Evolutionary conservation across 1,139 yeast genomes (phyloP).

Genomic region (Geotrichum phurueaensis): DNA sequence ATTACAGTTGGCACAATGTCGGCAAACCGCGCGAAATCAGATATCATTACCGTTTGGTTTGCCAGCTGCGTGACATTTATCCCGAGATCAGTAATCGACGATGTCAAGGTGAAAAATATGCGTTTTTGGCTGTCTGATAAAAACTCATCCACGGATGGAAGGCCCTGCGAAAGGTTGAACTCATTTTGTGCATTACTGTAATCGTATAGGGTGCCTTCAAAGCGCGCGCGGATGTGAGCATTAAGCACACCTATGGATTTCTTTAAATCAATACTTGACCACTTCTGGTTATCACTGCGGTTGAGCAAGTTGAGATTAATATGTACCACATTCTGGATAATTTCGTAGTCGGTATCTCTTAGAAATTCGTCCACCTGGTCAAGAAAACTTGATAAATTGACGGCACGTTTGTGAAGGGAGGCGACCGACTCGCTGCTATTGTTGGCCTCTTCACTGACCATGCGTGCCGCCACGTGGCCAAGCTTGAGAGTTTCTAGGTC

Average conservation of each 20-base stretch:
- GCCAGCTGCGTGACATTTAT: neutral
- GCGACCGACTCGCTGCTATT: slow-evolving; percentile 32
- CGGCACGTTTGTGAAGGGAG: neutral
- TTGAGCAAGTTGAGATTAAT: slow-evolving; percentile 40
- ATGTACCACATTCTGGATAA: slow-evolving; percentile 50
- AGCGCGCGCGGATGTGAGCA: neutral
- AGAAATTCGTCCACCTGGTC: neutral
- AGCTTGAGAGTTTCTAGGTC: slow-evolving; percentile 44
- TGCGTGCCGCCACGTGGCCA: slow-evolving; percentile 37
- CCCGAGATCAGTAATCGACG: neutral
- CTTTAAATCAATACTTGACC: neutral
- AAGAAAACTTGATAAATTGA: neutral
- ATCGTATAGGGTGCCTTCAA: neutral
- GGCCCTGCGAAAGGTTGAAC: neutral
- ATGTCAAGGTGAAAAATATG: neutral
- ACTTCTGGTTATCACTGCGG: slow-evolving; percentile 13
- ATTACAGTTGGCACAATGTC: neutral
- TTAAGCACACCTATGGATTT: neutral
- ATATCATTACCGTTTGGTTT: neutral
- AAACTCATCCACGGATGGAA: neutral
- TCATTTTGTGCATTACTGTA: neutral
- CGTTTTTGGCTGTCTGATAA: neutral
- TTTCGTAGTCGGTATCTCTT: slow-evolving; percentile 49
- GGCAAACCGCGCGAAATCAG: neutral
- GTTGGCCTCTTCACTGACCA: slow-evolving; percentile 36